These are phyloP conservation scores for Solidago caesia DNA, from an alignment of 129 eudicot genomes.

Conservation along the genomic window DNA sequence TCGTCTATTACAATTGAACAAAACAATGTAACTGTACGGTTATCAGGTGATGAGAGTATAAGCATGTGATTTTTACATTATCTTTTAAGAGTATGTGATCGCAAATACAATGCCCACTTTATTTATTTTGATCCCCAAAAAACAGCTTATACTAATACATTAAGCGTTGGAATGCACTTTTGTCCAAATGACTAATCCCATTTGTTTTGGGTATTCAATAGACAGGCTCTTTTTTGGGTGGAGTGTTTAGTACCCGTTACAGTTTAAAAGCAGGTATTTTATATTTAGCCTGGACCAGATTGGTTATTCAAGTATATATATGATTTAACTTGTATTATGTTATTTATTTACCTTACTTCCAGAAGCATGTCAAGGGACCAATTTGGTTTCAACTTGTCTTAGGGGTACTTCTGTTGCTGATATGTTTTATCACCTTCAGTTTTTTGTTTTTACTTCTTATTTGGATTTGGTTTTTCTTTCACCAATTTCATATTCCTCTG, in stretches of 20 bases:
- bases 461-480: neutral
- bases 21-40: no score
- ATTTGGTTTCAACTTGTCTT: conserved; percentile 86
- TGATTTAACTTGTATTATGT: neutral
- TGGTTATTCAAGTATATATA: neutral
- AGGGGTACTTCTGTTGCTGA: conserved; percentile 55
- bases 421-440: neutral
- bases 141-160: neutral
- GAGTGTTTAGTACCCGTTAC: conserved; percentile 82
- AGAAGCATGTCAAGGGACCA: conserved; percentile 82
- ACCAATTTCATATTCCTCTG: neutral
- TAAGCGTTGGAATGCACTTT: neutral
- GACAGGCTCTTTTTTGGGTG: conserved; percentile 92
- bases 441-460: neutral
- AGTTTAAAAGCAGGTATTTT: conserved; percentile 66
- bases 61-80: no score
- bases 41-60: no score
- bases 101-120: no score
- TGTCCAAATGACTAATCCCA: neutral
- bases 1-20: no score
- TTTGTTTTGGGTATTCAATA: conserved; percentile 22
- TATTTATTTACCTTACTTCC: conserved; percentile 52
- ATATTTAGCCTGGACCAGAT: neutral
- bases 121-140: no score
- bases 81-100: no score